Base-by-base conservation (phyloP, 2,329 filamentous ascomycete species). In the Botrytis squamosa region DNA sequence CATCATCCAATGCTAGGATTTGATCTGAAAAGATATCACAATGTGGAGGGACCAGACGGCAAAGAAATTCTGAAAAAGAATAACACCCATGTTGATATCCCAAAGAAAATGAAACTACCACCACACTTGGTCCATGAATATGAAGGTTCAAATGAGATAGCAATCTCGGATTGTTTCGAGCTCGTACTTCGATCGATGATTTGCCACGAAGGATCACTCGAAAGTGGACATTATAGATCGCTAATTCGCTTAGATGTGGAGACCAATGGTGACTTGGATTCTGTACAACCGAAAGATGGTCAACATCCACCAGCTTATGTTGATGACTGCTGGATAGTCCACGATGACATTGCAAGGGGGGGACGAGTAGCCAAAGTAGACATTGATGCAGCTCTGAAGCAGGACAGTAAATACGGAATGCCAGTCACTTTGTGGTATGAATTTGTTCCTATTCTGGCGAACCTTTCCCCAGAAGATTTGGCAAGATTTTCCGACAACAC, bases 371-470 rank as follows among this genome's bases (percentile, higher is more conserved):
- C 86, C 0, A 87, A 92, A 72, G 90, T 55, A 18, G 92, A 98
- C 76, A 89, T 91, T 78, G 91, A 93, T 75, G 84, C 91, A 77
- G 91, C 93, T 0, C 98, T 68, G 91, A 89, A 77, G 88, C 92
- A n/a, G 95, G 98, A 81, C 22, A 38, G 55, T n/a, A 42, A 57
- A 42, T 69, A 69, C n/a, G 66, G 66, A n/a, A 97, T 94, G 81
- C 95, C 96, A 0, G 98, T 98, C 81, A 87, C 98, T 10, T 85
- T 99, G 0, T 98, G 98, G 82, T 99, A 98, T 80, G 95, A 98
- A 82, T 93, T 98, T 59, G 88, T 97, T 44, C 95, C 95, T 0
- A 94, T 97, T 79, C 89, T 93, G 44, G 92, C 95, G 73, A 80
- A 59, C 64, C 69, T 71, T 16, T 29, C 64, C 7, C 38, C 69